Evolutionary conservation across 805 yeast genomes (phyloP).

Genomic region (Zygosaccharomyces rouxii): DNA sequence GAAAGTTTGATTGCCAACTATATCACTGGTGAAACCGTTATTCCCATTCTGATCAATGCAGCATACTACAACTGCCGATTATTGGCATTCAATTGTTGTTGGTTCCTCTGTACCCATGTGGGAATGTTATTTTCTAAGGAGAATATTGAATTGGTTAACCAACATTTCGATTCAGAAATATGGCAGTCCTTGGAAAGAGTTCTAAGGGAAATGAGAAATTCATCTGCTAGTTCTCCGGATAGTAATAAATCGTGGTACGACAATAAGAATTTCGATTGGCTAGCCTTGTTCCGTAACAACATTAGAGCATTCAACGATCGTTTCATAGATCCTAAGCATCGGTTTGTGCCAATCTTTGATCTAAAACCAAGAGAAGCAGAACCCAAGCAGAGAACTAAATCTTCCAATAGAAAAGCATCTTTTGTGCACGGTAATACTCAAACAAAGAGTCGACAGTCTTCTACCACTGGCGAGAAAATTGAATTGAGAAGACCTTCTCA

Average conservation of each 20-base stretch:
- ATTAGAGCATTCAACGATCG: slow-evolving; percentile 38
- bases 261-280: slow-evolving; percentile 26
- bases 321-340: slow-evolving; percentile 37
- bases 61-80: slow-evolving; percentile 47
- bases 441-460: slow-evolving; percentile 6
- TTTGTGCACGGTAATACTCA: background rate
- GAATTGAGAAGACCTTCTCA: background rate
- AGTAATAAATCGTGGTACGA: slow-evolving; percentile 30
- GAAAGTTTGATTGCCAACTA: slow-evolving; percentile 57
- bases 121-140: slow-evolving; percentile 55
- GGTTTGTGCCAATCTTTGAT: slow-evolving; percentile 39
- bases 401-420: slow-evolving; percentile 11
- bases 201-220: slow-evolving; percentile 8
- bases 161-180: slow-evolving; percentile 19
- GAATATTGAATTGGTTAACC: slow-evolving; percentile 34
- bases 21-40: slow-evolving; percentile 56
- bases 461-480: background rate
- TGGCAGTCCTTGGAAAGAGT: slow-evolving; percentile 27
- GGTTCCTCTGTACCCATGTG: slow-evolving; percentile 64
- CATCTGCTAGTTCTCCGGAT: background rate
- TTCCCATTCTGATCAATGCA: slow-evolving; percentile 52
- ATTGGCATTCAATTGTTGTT: slow-evolving; percentile 55
- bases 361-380: slow-evolving; percentile 12
- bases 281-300: slow-evolving; percentile 37
- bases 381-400: slow-evolving; percentile 2